phyloP scores from a whole-genome alignment of 208 protist species.

The Novymonas esmeraldas region DNA sequence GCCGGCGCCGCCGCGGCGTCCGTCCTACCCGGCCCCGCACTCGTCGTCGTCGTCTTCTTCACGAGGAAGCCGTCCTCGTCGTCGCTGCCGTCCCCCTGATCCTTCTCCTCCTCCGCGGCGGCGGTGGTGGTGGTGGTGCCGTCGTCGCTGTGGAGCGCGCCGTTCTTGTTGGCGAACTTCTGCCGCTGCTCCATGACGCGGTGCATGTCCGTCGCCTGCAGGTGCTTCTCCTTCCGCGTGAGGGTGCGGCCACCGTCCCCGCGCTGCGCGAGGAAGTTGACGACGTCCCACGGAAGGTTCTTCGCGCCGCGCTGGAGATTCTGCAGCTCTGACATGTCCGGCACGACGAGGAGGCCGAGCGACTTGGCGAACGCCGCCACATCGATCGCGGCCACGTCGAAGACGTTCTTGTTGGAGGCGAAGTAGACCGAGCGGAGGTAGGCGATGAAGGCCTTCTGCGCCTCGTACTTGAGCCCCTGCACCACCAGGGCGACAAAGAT shows the following conservation, averaged over 20 bases:
- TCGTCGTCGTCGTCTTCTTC: conserved; percentile 38
- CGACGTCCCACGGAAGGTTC: conserved; percentile 90
- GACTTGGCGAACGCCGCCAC: conserved; percentile 90
- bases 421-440: conserved; percentile 97
- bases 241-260: conserved; percentile 17
- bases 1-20: neutral
- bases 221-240: conserved; percentile 84
- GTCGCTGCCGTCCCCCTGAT: too few relatives aligned
- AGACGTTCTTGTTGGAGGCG: conserved; percentile 96
- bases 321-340: conserved; percentile 93
- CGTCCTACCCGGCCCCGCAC: neutral
- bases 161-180: conserved; percentile 52
- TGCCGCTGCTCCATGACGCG: conserved; percentile 83
- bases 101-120: conserved; percentile 28
- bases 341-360: conserved; percentile 93
- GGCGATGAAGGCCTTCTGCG: conserved; percentile 98
- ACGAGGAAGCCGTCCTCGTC: conserved; percentile 49
- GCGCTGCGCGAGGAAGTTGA: conserved; percentile 79
- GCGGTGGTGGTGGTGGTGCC: neutral
- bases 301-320: conserved; percentile 78
- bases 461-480: conserved; percentile 97
- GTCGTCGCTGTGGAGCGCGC: conserved; percentile 22
- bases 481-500: conserved; percentile 93
- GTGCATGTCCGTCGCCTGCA: conserved; percentile 88
- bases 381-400: conserved; percentile 92